Evolutionary conservation across 805 yeast genomes (phyloP), one percentile per base, ranked within the genome.

Genomic region (Kazachstania bromeliacearum): DNA sequence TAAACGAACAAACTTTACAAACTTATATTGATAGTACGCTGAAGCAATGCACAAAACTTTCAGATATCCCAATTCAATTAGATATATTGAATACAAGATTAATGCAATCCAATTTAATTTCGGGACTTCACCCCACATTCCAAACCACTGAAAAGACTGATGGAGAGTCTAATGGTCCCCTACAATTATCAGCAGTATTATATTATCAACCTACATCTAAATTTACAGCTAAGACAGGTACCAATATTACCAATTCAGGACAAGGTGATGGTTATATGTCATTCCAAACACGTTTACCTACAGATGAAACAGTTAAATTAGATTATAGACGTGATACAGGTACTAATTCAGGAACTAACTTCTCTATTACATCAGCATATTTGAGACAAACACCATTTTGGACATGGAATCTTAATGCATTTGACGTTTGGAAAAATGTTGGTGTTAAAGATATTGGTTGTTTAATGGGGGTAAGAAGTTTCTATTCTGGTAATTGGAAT

Each of bases 201-300:
- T 30, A 40, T 19, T 39, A 28, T 19, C 41, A 42, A 26, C 43
- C 46, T 5, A 35, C 34, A 5, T 36, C 46, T 4, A 70, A 72
- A 45, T 81, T 87, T 48, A 70, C 73, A 41, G 88, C 94, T 36
- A 83, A 82, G 48, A 84, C 96, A 1, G 99, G 99, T 4, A 92
- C 97, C 2, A 88, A 87, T 57, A 74, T 92, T 6, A 97, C 97
- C 2, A 89, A 92, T 53, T 39, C 43, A 8, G 95, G 95, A 22
- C 97, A 92, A 63, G 98, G 96, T 21, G 53, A 84, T 53, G 97
- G 96, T 1, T 87, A 88, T 52, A 68, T 85, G 32, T 79, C 84
- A 22, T 74, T 88, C 38, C 87, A 77, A 56, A 32, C 49, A 40
- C 79, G 79, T 50, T 61, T 72, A 7, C 69, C 79, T 44, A 79